A percentile compares a stretch with the other conserved stretches of the same genome.
phyloP scores from a whole-genome alignment of 331 rosid genomes.

The Pyrus hybrid region DNA sequence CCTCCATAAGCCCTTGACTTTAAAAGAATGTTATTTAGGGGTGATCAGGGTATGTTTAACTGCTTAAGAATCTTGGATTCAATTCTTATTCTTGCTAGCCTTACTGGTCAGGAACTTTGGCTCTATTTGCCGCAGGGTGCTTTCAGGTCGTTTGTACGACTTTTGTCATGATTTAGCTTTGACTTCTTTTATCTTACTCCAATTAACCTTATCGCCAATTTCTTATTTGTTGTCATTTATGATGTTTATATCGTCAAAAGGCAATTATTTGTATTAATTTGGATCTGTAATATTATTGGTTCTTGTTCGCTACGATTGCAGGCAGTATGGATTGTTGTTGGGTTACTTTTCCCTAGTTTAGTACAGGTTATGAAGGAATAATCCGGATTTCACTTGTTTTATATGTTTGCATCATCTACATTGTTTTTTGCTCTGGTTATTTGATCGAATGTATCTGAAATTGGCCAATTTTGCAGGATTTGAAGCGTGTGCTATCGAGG shows the following conservation, averaged over 20 bases:
- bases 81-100: constrained; percentile 8
- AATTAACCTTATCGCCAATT: too few species aligned
- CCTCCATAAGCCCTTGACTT: constrained; percentile 46
- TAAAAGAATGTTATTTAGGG: constrained; percentile 17
- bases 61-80: constrained; percentile 21
- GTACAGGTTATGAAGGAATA: constrained; percentile 28
- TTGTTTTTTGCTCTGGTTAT: constrained; percentile 9
- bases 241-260: neutral
- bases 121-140: constrained; percentile 11
- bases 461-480: constrained; percentile 62
- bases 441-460: constrained; percentile 29
- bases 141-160: constrained; percentile 15
- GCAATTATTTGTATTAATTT: constrained; percentile 3
- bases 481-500: constrained; percentile 42
- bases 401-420: constrained; percentile 2
- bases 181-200: constrained; percentile 1
- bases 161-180: constrained; percentile 10
- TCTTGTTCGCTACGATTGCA: neutral
- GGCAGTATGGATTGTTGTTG: neutral
- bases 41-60: constrained; percentile 11
- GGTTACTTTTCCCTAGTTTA: constrained; percentile 13
- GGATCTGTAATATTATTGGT: neutral
- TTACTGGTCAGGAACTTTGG: constrained; percentile 9
- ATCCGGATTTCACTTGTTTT: constrained; percentile 8
- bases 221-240: neutral